Evolutionary conservation across 495 filamentous ascomycete species (phyloP), one percentile per base, ranked within the genome.

Genomic region (Lasiosphaeria hispida): DNA sequence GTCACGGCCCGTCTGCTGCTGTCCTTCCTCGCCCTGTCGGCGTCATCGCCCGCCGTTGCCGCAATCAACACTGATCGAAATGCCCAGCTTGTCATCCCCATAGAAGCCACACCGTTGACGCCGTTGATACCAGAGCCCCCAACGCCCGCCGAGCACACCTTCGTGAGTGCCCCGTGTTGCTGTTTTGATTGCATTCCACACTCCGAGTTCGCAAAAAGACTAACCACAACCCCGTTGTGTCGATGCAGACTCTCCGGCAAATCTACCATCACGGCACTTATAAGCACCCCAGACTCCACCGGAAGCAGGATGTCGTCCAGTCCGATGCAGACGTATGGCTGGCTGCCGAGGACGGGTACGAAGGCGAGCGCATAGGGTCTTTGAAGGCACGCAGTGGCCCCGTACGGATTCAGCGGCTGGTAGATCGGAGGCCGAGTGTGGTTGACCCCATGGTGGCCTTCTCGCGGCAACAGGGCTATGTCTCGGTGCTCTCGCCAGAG

Each of bases 231-330:
- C 23, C 2, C 5, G 23, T 55, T 36, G 15, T 61, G 18, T 54
- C 60, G 70, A 15, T 63, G 33, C 71, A 94, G 87, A 88, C 83
- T 7, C 79, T 98, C 58, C 86, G 89, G 60, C 94, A 97, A 72
- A 85, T 97, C 53, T 91, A 90, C 73, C 91, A 94, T 65, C 93
- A 96, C 68, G 94, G 91, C 6, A 85, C 88, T 48, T 65, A 83
- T 68, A 74, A 83, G 61, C 81, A 96, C 59, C 90, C 90, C 7
- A 72, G 82, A 14, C 82, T 95, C 14, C 88, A 96, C 65, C 78
- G 83, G 40, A 85, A 85, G 63, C 77, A 87, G 40, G 91, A 97
- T 70, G 75, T 97, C 18, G 49, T 64, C 49, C 73, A 81, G 13
- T 70, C 82, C 3, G 77, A 86, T 13, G 86, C 88, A 6, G 69